Conservation (phyloP, 2,329 filamentous ascomycete species). For the Huntiella bhutanensis region DNA sequence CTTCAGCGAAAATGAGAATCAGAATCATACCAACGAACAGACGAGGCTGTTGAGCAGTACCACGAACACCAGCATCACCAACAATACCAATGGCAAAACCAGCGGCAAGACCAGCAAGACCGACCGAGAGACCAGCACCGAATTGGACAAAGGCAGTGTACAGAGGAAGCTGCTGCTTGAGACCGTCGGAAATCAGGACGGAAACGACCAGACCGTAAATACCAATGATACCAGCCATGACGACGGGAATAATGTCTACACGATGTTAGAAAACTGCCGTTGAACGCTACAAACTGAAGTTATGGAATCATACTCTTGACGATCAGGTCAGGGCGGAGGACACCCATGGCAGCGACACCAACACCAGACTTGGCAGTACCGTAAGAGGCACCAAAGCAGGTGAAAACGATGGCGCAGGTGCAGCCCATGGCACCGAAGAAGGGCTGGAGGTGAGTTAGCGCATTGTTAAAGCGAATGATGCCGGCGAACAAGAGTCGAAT, state of each 20-base stretch:
- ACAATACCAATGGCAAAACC: conserved; percentile 79
- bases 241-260: conserved; percentile 93
- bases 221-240: conserved; percentile 99
- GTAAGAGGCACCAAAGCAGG: conserved; percentile 90
- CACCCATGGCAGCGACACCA: conserved; percentile 96
- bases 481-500: background rate
- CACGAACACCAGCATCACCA: conserved; percentile 73
- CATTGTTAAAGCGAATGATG: conserved; percentile 15
- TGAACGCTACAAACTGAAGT: background rate
- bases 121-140: conserved; percentile 64
- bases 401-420: conserved; percentile 92
- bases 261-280: background rate
- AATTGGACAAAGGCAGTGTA: conserved; percentile 77
- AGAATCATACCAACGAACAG: conserved; percentile 96
- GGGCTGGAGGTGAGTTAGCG: conserved; percentile 29
- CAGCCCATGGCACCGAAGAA: conserved; percentile 98
- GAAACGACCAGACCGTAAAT: conserved; percentile 89
- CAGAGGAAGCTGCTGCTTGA: conserved; percentile 52
- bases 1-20: conserved; percentile 99
- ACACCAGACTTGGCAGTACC: conserved; percentile 98
- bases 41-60: conserved; percentile 66
- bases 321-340: conserved; percentile 90
- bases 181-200: conserved; percentile 65
- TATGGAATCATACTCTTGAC: conserved; percentile 69
- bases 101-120: conserved; percentile 65